Base-by-base conservation (phyloP, 2,329 filamentous ascomycete genomes). In the Drechslerella dactyloides region DNA sequence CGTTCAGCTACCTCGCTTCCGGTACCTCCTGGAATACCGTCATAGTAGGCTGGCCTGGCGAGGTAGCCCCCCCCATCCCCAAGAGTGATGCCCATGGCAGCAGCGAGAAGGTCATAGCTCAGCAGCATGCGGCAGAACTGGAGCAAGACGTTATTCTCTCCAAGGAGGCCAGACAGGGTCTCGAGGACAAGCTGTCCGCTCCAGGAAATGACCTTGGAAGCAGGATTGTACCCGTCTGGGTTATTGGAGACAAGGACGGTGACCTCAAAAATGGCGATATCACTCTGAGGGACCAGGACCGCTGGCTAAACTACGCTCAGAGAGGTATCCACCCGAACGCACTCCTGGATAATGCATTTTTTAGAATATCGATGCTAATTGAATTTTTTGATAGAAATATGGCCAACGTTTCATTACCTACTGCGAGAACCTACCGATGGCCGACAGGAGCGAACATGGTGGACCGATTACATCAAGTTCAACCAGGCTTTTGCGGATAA, bases 381-480 rank as follows among this genome's bases (percentile, higher is more conserved):
- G 40, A 10, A 50, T 24, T n/a, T 13, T n/a, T 2, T 23, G 11
- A 46, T 66, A 78, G 90, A 96, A 76, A 84, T 97, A 27, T 97
- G 96, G 81, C 92, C 91, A 0, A 85, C 97, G 8, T 92, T 97
- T 79, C 93, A 97, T 81, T 97, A 97, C 84, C 96, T 96, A 81
- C 91, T 94, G 78, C 90, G 96, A 78, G 91, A 76, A 58, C 91
- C 93, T 0, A 90, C 88, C 11, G 90, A 97, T 79, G 92, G 92
- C 37, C 87, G 90, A 75, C 87, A 87, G 17, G 90, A 94, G 78
- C 87, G 90, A 59, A 84, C 89, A 46, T 88, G 92, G 76, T 97
- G 93, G 93, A 87, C 89, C 24, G 92, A 97, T 81, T 97, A 96
- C 81, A 90, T 92, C 79, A 88, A 89, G 59, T 89, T 97, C 86